phyloP scores from a whole-genome alignment of 1,284 basidiomycete species.

The Porphyrellus sp. region DNA sequence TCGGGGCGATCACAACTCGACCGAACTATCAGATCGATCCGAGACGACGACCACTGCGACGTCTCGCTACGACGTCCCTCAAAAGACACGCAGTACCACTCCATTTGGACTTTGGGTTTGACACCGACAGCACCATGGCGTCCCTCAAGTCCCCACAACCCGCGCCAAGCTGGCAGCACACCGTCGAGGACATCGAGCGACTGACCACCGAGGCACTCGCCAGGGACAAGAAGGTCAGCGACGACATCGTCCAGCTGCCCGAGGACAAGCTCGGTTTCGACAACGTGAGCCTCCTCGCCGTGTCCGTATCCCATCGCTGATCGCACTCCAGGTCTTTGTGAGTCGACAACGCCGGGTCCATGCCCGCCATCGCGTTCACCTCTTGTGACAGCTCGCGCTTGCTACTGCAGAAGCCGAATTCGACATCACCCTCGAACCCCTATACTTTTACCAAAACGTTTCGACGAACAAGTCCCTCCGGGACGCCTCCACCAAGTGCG shows the following conservation, averaged over 20 bases:
- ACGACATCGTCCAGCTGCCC: constrained; percentile 61
- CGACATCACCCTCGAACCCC: constrained; percentile 52
- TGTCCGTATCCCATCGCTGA: background rate
- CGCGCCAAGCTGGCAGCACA: constrained; percentile 67
- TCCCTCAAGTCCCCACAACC: constrained; percentile 62
- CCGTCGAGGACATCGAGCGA: constrained; percentile 55
- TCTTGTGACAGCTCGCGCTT: constrained; percentile 42
- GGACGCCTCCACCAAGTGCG: constrained; percentile 70
- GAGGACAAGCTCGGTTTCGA: constrained; percentile 55
- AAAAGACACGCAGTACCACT: constrained; percentile 8
- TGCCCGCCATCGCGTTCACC: background rate
- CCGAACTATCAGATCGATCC: background rate
- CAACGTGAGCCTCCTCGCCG: constrained; percentile 41
- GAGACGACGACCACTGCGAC: constrained; percentile 9
- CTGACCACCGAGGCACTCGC: constrained; percentile 61
- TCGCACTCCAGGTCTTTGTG: constrained; percentile 57
- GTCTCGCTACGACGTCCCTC: constrained; percentile 13
- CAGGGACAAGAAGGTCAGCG: constrained; percentile 52
- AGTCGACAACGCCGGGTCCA: constrained; percentile 30
- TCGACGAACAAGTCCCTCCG: constrained; percentile 67
- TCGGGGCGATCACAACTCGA: constrained; percentile 12
- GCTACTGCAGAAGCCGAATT: constrained; percentile 56
- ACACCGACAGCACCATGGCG: constrained; percentile 24
- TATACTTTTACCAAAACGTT: constrained; percentile 78
- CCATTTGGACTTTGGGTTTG: constrained; percentile 14